Evolutionary conservation across 2,329 filamentous ascomycete species (phyloP).

Genomic region (Penicillium sp.): DNA sequence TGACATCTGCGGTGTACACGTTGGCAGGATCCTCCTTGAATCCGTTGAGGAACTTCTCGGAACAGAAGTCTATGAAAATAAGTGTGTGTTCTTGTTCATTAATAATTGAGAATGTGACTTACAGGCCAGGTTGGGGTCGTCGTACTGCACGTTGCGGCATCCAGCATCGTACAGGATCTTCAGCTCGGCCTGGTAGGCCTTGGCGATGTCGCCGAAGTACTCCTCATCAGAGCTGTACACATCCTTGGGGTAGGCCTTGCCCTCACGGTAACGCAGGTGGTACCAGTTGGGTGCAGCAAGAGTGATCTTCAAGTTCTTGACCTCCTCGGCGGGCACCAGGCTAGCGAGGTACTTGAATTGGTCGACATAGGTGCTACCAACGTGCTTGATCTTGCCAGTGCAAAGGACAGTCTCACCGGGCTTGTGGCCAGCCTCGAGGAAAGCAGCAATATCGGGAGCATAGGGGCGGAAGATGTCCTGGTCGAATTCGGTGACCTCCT

Average conservation of each 20-base stretch:
- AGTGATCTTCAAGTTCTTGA: conserved; percentile 67
- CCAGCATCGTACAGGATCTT: conserved; percentile 61
- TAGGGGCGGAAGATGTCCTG: conserved; percentile 56
- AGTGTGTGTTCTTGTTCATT: background rate
- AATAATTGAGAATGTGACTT: conserved; percentile 9
- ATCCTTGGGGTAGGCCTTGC: conserved; percentile 56
- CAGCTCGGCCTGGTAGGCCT: conserved; percentile 64
- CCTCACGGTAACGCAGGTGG: conserved; percentile 60
- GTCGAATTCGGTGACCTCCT: conserved; percentile 49
- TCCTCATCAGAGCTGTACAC: conserved; percentile 59
- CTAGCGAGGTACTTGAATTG: conserved; percentile 61
- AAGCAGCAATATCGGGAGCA: conserved; percentile 61
- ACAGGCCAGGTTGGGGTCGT: conserved; percentile 67
- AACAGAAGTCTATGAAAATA: conserved; percentile 64
- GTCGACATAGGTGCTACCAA: conserved; percentile 55
- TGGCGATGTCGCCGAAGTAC: conserved; percentile 65
- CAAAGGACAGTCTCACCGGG: conserved; percentile 58
- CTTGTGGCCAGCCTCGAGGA: conserved; percentile 58
- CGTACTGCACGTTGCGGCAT: conserved; percentile 65
- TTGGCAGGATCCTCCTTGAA: conserved; percentile 69
- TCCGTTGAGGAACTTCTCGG: conserved; percentile 66
- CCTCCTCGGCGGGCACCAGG: conserved; percentile 58
- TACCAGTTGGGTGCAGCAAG: conserved; percentile 68
- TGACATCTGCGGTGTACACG: conserved; percentile 64
- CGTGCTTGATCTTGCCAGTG: conserved; percentile 57